Evolutionary conservation across 1,284 basidiomycete species (phyloP).

Genomic region (Phlebopus sp.): DNA sequence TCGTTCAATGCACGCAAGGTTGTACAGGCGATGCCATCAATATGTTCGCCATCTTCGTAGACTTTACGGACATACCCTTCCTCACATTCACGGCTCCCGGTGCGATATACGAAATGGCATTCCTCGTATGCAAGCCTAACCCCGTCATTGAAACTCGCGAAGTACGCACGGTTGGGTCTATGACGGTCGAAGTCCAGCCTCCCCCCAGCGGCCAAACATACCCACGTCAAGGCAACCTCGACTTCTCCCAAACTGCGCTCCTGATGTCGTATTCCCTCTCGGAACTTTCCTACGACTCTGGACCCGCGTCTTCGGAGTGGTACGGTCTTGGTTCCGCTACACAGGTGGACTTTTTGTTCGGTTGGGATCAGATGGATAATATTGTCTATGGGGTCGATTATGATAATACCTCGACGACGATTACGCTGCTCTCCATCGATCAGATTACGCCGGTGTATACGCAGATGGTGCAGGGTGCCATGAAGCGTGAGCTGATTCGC

Average conservation of each 20-base stretch:
- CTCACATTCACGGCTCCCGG: constrained; percentile 17
- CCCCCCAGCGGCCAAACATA: constrained; percentile 10
- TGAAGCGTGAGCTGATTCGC: constrained; percentile 18
- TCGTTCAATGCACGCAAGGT: constrained; percentile 21
- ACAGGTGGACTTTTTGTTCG: constrained; percentile 20
- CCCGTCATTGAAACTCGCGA: constrained; percentile 27
- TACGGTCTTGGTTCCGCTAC: constrained; percentile 15
- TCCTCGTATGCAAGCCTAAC: constrained; percentile 24
- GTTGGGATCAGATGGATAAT: constrained; percentile 11
- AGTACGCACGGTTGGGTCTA: constrained; percentile 22
- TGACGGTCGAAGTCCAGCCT: constrained; percentile 21
- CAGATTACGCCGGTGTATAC: constrained; percentile 22
- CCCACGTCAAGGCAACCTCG: constrained; percentile 22
- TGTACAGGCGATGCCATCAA: constrained; percentile 4
- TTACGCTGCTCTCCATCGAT: constrained; percentile 10
- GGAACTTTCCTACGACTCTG: not conserved
- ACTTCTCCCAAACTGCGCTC: constrained; percentile 19
- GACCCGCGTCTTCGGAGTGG: not conserved
- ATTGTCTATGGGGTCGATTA: not conserved
- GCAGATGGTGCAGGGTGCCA: constrained; percentile 18
- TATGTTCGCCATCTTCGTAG: not conserved
- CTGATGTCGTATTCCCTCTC: constrained; percentile 18
- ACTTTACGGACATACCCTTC: constrained; percentile 14
- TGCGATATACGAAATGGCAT: constrained; percentile 19
- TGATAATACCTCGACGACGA: not conserved